These are phyloP conservation scores for Fraxinus platypoda DNA, from an alignment of 305 asterid genomes.

Conservation along the genomic window DNA sequence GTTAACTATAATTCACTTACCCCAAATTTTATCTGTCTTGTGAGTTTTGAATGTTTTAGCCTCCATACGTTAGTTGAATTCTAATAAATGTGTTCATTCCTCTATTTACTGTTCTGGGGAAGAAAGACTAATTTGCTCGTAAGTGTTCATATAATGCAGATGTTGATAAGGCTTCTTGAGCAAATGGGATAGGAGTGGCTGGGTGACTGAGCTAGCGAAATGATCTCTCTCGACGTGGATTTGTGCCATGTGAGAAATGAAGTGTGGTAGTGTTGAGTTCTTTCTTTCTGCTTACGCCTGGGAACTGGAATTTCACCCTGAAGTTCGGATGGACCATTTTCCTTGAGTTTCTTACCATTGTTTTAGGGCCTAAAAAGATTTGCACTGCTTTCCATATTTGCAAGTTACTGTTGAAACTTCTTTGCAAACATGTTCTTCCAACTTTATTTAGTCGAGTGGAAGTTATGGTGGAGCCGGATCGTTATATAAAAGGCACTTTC, in stretches of 20 bases:
- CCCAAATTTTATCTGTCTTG: background rate
- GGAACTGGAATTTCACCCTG: background rate
- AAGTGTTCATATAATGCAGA: background rate
- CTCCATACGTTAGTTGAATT: background rate
- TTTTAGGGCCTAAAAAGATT: background rate
- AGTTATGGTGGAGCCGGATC: background rate
- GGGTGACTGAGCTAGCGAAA: background rate
- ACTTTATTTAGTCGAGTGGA: background rate
- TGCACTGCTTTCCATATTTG: background rate
- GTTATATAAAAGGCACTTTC: background rate
- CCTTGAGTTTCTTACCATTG: background rate
- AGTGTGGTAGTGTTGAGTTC: constrained; percentile 2
- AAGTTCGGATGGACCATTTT: background rate
- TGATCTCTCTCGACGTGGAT: background rate
- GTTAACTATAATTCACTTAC: background rate
- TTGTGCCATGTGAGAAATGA: background rate
- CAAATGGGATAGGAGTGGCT: constrained; percentile 7
- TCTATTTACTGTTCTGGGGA: background rate
- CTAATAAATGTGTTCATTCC: background rate
- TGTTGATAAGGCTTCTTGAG: constrained; percentile 18
- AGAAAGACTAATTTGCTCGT: background rate
- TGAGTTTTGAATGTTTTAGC: background rate
- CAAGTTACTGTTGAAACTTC: background rate
- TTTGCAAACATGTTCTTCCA: background rate
- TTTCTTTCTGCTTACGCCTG: background rate